Percentiles rank a stretch among this genome's conserved stretches.
phyloP scores from a whole-genome alignment of 1,139 yeast species.

The Saccharomyces hybrid region DNA sequence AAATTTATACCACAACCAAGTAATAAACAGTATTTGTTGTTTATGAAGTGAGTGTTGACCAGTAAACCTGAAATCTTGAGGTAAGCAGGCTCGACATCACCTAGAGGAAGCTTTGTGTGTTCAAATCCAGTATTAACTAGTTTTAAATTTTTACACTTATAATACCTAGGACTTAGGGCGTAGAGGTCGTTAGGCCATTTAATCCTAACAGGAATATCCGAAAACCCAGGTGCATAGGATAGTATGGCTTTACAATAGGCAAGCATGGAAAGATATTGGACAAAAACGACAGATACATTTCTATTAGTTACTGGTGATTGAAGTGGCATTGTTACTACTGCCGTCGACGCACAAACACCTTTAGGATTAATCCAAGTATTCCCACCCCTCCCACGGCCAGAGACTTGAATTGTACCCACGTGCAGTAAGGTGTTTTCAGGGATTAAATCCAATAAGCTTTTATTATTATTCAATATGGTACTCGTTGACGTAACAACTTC shows the following conservation, averaged over 20 bases:
- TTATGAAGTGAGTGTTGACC: constrained; percentile 66
- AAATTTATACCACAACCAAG: constrained; percentile 88
- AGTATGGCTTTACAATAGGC: constrained; percentile 77
- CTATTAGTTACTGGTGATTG: constrained; percentile 31
- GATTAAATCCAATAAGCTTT: constrained; percentile 41
- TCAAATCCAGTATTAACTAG: constrained; percentile 17
- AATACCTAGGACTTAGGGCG: constrained; percentile 58
- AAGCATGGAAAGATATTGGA: constrained; percentile 82
- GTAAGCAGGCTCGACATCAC: constrained; percentile 43
- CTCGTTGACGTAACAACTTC: constrained; percentile 90
- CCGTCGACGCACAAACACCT: constrained; percentile 83
- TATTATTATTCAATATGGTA: constrained; percentile 68
- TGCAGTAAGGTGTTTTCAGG: constrained; percentile 27
- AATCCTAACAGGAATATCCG: constrained; percentile 67
- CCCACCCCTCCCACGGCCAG: constrained; percentile 93
- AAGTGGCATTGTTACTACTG: constrained; percentile 54
- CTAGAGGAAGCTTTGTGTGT: constrained; percentile 19
- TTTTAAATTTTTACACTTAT: constrained; percentile 23
- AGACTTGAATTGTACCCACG: constrained; percentile 74
- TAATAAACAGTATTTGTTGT: constrained; percentile 52
- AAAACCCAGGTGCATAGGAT: constrained; percentile 59
- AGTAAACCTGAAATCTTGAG: constrained; percentile 80
- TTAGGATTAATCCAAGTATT: constrained; percentile 93
- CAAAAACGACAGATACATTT: constrained; percentile 53
- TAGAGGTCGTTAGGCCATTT: constrained; percentile 99